phyloP scores from a whole-genome alignment of 2,329 filamentous ascomycete genomes.

The Delphinella strobiligena region DNA sequence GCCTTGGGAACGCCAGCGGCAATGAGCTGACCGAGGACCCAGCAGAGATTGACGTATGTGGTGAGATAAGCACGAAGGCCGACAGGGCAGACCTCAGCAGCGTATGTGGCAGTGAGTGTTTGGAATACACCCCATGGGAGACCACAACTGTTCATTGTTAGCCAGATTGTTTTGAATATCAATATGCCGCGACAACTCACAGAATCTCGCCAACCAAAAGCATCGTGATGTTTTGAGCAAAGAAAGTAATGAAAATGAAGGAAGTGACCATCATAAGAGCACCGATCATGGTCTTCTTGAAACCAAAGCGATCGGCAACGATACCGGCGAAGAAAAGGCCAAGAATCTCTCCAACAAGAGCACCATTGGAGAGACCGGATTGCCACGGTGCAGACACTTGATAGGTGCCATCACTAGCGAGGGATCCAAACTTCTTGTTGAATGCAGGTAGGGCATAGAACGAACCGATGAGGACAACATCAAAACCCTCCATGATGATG shows the following conservation, averaged over 20 bases:
- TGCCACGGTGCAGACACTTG: conserved; percentile 46
- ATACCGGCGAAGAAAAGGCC: conserved; percentile 55
- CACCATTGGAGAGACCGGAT: conserved; percentile 43
- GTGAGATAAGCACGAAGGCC: conserved; percentile 47
- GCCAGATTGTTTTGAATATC: too few relatives aligned
- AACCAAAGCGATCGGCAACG: conserved; percentile 39
- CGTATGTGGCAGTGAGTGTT: conserved; percentile 44
- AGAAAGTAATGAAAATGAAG: conserved; percentile 41
- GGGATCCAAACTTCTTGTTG: conserved; percentile 28
- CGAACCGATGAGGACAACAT: conserved; percentile 23
- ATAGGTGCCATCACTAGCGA: conserved; percentile 27
- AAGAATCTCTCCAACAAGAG: conserved; percentile 51
- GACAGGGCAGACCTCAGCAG: conserved; percentile 53
- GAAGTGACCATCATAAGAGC: conserved; percentile 42
- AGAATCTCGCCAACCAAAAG: conserved; percentile 17
- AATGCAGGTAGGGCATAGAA: conserved; percentile 23
- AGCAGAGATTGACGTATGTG: conserved; percentile 49
- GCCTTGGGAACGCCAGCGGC: conserved; percentile 24
- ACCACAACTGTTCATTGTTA: too few relatives aligned
- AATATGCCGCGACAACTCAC: conserved; percentile 6
- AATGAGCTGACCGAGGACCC: conserved; percentile 48
- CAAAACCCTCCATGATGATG: conserved; percentile 31
- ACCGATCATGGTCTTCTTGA: conserved; percentile 43
- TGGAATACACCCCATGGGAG: conserved; percentile 14
- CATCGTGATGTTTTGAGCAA: conserved; percentile 22